These are phyloP conservation scores for Vaccinium myrtillus DNA, from an alignment of 148 eudicot genomes.

Conservation along the genomic window DNA sequence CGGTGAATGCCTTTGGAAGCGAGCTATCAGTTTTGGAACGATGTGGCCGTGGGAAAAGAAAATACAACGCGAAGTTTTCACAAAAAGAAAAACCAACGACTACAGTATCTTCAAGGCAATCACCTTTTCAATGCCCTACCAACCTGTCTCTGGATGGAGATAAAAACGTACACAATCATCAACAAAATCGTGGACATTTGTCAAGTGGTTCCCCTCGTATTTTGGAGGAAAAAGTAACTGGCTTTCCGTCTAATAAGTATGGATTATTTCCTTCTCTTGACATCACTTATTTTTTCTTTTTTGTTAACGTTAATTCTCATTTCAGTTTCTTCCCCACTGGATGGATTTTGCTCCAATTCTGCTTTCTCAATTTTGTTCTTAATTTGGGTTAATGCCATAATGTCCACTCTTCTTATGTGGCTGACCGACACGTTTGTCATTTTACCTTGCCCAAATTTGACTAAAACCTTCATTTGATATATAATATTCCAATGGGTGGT, in stretches of 20 bases:
- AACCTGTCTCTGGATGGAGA: slow-evolving; percentile 17
- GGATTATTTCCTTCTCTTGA: background rate
- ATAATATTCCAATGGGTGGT: background rate
- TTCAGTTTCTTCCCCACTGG: background rate
- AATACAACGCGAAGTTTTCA: background rate
- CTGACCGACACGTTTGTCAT: slow-evolving; percentile 1
- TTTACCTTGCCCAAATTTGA: background rate
- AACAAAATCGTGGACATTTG: slow-evolving; percentile 9
- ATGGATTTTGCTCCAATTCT: slow-evolving; percentile 1
- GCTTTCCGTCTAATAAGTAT: slow-evolving; percentile 14
- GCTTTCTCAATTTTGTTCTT: background rate
- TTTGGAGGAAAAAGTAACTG: slow-evolving; percentile 1
- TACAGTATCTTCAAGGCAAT: slow-evolving; percentile 22
- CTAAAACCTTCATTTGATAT: background rate
- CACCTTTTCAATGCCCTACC: slow-evolving; percentile 25
- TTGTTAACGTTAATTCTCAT: background rate
- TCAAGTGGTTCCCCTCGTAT: slow-evolving; percentile 17
- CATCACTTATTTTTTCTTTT: background rate
- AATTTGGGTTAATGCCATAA: background rate
- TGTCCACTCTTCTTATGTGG: background rate
- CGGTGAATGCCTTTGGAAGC: slow-evolving; percentile 26
- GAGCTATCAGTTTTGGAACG: slow-evolving; percentile 15
- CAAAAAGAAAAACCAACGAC: slow-evolving; percentile 5
- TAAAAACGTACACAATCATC: slow-evolving; percentile 2
- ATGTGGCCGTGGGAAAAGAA: slow-evolving; percentile 13